Evolutionary conservation across 345 rosid genomes (phyloP).

Genomic region (Citrus hindsii): DNA sequence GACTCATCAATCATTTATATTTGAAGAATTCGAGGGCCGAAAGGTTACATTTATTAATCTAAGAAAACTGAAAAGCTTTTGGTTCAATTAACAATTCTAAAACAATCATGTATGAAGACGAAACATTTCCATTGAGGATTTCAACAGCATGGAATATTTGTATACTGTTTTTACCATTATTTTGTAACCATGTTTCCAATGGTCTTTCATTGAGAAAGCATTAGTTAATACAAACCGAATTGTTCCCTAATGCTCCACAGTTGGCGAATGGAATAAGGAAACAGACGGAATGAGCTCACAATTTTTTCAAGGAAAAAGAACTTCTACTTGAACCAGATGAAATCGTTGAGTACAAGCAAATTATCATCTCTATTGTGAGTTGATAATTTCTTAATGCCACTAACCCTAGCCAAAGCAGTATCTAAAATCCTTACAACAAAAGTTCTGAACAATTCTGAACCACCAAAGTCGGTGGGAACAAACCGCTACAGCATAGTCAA

Average conservation of each 20-base stretch:
- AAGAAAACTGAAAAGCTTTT: not conserved
- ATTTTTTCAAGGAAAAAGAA: not conserved
- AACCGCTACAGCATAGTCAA: not conserved
- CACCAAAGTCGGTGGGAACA: constrained; percentile 8
- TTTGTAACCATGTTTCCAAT: no score
- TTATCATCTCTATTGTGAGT: constrained; percentile 10
- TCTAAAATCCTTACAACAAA: constrained; percentile 16
- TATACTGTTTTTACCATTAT: not conserved
- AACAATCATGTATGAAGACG: not conserved
- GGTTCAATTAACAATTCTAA: not conserved
- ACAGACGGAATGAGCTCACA: not conserved
- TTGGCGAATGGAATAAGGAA: not conserved
- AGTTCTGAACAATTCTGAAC: constrained; percentile 13
- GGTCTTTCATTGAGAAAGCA: no score
- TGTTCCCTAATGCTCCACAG: not conserved
- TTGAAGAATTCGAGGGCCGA: not conserved
- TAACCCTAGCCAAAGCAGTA: constrained; percentile 9
- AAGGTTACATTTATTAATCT: not conserved
- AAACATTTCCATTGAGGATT: not conserved
- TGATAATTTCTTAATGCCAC: constrained; percentile 1
- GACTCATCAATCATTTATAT: not conserved
- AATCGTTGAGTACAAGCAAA: not conserved
- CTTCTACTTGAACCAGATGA: not conserved
- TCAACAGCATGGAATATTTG: not conserved
- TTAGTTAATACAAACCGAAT: not conserved